Conservation (phyloP, 345 rosid genomes). For the Raphanus raphanistrum region DNA sequence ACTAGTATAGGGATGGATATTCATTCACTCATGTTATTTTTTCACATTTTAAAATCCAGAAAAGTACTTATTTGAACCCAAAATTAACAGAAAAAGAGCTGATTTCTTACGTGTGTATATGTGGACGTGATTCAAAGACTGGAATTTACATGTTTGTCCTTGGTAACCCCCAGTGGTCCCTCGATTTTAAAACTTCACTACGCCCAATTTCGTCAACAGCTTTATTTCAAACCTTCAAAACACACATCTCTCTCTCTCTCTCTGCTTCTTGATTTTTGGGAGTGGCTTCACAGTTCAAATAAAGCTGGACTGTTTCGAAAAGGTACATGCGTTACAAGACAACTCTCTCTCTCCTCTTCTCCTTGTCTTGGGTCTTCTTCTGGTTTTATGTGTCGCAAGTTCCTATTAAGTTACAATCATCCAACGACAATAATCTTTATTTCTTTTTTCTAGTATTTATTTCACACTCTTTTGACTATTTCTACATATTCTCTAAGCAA, state of each 20-base stretch:
- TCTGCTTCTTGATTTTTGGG: conserved; percentile 30
- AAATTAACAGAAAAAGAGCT: not conserved
- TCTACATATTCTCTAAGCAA: not conserved
- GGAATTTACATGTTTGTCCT: conserved; percentile 10
- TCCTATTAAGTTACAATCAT: conserved; percentile 19
- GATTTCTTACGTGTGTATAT: conserved; percentile 6
- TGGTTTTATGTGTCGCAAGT: conserved; percentile 19
- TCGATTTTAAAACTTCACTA: conserved; percentile 20
- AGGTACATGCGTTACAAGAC: conserved; percentile 28
- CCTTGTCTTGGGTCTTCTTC: conserved; percentile 19
- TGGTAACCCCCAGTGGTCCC: conserved; percentile 23
- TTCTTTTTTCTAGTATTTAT: not conserved
- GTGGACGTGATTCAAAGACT: conserved; percentile 10
- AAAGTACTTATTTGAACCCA: not conserved
- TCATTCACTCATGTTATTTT: not conserved
- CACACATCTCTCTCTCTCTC: not conserved
- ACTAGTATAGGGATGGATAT: not conserved
- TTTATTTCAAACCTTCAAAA: conserved; percentile 43
- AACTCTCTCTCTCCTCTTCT: conserved; percentile 24
- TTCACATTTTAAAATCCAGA: not conserved
- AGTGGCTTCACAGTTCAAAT: conserved; percentile 18
- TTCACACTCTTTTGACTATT: conserved; percentile 19
- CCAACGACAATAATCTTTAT: conserved; percentile 9
- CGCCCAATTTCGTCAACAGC: conserved; percentile 20
- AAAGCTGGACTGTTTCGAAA: conserved; percentile 39